Evolutionary conservation across 441 rosid genomes (phyloP).

Genomic region (Raphanus hybrid): DNA sequence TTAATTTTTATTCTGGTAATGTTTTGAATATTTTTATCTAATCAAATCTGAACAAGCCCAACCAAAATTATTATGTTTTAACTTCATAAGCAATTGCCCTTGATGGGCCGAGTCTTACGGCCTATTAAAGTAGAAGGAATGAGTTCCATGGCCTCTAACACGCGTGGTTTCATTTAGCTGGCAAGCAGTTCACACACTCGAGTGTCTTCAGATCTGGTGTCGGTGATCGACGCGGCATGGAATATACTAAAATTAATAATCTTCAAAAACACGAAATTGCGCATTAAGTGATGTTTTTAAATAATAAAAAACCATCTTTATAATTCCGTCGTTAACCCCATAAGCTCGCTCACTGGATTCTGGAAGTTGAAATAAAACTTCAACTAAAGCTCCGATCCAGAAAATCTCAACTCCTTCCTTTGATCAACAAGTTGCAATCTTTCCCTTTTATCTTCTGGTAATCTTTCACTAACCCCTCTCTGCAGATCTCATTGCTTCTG

Average conservation of each 20-base stretch:
- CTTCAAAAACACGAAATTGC: conserved; percentile 3
- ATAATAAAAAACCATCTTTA: background rate
- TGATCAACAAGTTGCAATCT: conserved; percentile 25
- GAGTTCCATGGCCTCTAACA: background rate
- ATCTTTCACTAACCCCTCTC: background rate
- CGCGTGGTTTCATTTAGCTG: background rate
- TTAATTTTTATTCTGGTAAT: too few species aligned
- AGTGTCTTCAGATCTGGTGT: conserved; percentile 30
- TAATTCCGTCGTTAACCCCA: background rate
- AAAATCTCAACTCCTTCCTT: background rate
- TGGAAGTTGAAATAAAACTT: background rate
- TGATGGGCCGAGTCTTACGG: background rate
- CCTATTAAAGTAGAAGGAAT: background rate
- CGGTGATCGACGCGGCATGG: conserved; percentile 35
- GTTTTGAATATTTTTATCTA: too few species aligned
- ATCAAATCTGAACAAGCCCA: too few species aligned
- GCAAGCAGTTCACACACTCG: background rate
- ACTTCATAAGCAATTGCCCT: too few species aligned
- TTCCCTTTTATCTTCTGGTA: conserved; percentile 18
- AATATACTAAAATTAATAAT: background rate
- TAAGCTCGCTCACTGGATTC: conserved; percentile 21
- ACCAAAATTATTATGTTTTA: too few species aligned
- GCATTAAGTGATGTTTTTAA: background rate
- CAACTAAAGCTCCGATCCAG: conserved; percentile 15
- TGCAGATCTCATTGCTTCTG: conserved; percentile 2